phyloP scores from a whole-genome alignment of 768 basidiomycete species.

The Lentinula boryana region DNA sequence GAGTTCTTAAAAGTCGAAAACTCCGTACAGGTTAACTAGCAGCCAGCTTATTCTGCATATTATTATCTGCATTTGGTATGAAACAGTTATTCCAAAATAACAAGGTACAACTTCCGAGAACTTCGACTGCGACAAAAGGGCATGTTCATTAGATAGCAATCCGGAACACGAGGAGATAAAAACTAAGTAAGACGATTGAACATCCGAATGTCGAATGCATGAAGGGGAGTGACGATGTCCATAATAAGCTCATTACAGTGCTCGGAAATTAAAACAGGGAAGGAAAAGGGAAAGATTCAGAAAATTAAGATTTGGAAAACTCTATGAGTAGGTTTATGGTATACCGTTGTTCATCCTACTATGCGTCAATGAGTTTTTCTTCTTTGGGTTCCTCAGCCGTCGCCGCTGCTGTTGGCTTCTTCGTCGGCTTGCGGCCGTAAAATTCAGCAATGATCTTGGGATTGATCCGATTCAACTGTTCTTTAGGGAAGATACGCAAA shows the following conservation, averaged over 20 bases:
- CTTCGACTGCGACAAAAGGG: background rate
- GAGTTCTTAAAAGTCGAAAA: too few relatives aligned
- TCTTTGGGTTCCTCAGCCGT: constrained; percentile 41
- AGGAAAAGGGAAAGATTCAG: background rate
- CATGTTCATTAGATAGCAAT: constrained; percentile 1
- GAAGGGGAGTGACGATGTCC: background rate
- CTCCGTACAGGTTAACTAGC: too few relatives aligned
- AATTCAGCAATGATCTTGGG: constrained; percentile 95
- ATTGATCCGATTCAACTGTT: constrained; percentile 95
- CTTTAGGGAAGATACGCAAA: constrained; percentile 97
- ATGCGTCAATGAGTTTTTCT: constrained; percentile 63
- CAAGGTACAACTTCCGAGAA: too few relatives aligned
- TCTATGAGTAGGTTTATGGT: too few relatives aligned
- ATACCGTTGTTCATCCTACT: constrained; percentile 18
- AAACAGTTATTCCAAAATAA: too few relatives aligned
- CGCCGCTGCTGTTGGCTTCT: constrained; percentile 51
- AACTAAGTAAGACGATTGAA: background rate
- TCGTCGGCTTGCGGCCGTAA: constrained; percentile 78
- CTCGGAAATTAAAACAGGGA: background rate
- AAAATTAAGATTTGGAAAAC: background rate
- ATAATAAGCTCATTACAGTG: background rate
- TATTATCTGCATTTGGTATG: background rate
- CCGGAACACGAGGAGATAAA: background rate
- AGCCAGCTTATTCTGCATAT: too few relatives aligned
- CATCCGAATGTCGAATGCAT: background rate